A percentile compares a stretch with the other conserved stretches of the same genome.
Evolutionary conservation across 2,329 filamentous ascomycete genomes (phyloP).

Genomic region (Claviceps cyperi): DNA sequence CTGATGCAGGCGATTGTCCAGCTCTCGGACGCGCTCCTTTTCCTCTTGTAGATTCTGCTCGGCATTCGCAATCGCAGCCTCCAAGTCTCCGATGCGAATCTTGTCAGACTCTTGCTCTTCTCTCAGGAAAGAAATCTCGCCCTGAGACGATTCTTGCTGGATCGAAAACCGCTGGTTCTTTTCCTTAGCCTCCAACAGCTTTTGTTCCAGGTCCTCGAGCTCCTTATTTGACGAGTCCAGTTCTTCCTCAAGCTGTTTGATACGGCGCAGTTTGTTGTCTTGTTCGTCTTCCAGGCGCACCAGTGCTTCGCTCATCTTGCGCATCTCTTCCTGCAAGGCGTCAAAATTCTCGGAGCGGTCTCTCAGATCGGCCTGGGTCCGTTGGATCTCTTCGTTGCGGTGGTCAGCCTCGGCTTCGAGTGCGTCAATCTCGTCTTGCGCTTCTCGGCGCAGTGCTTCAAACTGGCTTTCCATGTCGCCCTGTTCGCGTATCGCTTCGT

Average conservation of each 20-base stretch:
- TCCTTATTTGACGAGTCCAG: conserved; percentile 74
- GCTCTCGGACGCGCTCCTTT: conserved; percentile 57
- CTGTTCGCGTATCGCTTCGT: conserved; percentile 63
- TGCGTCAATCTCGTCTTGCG: conserved; percentile 50
- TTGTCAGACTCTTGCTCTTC: conserved; percentile 97
- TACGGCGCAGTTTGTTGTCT: conserved; percentile 60
- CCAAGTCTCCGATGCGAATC: conserved; percentile 90
- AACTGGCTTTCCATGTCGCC: conserved; percentile 46
- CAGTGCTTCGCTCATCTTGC: conserved; percentile 74
- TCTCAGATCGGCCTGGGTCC: conserved; percentile 55
- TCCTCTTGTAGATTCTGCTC: conserved; percentile 73
- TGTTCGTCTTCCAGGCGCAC: conserved; percentile 83
- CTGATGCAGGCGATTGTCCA: conserved; percentile 60
- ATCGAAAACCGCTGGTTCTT: conserved; percentile 81
- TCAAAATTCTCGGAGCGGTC: conserved; percentile 76
- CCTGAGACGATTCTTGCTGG: conserved; percentile 82
- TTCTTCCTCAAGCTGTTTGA: conserved; percentile 71
- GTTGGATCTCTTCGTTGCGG: conserved; percentile 55
- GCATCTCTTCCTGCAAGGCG: conserved; percentile 87
- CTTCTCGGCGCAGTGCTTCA: conserved; percentile 44
- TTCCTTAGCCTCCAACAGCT: conserved; percentile 68
- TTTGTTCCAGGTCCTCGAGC: conserved; percentile 71
- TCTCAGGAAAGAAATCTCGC: conserved; percentile 84
- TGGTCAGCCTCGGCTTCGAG: conserved; percentile 60
- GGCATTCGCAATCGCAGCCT: conserved; percentile 65